Evolutionary conservation across 345 rosid genomes (phyloP), one percentile per base, ranked within the genome.

Genomic region (Balakata baccata): DNA sequence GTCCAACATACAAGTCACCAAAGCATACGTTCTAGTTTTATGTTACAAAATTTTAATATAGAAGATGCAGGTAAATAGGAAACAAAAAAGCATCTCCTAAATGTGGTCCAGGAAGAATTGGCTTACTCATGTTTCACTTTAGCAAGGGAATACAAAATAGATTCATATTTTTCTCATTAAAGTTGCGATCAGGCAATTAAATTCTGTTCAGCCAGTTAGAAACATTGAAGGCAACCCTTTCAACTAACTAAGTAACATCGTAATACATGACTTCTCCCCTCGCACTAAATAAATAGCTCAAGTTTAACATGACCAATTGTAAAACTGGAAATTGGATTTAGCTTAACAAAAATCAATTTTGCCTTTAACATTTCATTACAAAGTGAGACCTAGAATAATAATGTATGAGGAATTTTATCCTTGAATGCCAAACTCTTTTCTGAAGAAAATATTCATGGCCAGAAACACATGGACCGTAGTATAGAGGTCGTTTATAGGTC

Each of bases 1-100:
- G 45, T 70, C 59, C 68, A 61, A 43, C 16, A 64, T 47, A 69
- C 11, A 25, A 66, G 66, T 60, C 17, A 45, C 69, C 9, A 29
- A 56, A 11, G 2, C 0, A 61, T 17, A 65, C 46, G 6, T 56
- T 39, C n/a, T 18, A 23, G 23, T 22, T 54, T 54, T n/a, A 60
- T 39, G 39, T 69, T n/a, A 34, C 25, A 49, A 64, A 52, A 49
- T 29, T 0, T 18, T 11, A 34, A 43, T 29, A 10, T 43, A 71
- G 23, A 39, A 64, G 46, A 50, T 46, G 41, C 66, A 34, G 1
- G 23, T n/a, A 18, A 5, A 18, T 54, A 23, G 18, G 43, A 18
- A 73, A 45, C n/a, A 37, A 34, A 51, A 58, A 1, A 13, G 7
- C 7, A n/a, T 53, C 76, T 71, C 66, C 29, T 7, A 51, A 53